Base-by-base conservation (phyloP, 2,329 filamentous ascomycete genomes). In the Aspergillus flavus region DNA sequence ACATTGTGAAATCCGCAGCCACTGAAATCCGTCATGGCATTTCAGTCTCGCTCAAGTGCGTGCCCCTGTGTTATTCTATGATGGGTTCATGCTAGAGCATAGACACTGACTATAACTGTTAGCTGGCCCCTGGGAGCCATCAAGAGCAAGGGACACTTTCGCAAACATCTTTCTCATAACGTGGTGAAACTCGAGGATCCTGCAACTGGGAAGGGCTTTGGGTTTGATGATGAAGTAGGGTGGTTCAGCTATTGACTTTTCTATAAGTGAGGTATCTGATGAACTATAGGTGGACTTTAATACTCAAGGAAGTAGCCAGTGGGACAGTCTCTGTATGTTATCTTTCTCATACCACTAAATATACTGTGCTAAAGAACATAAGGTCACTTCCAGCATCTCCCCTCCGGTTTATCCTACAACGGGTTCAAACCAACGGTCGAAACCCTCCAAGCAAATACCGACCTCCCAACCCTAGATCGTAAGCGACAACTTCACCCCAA, bases 221-320 rank as follows among this genome's bases (percentile, higher is more conserved):
- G 72, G 4, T 80, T 80, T 67, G 79, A 83, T 32, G 81, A 85
- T 53, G 75, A 85, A 58, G 69, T 71, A 57, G 12, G 45, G 9
- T 9, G 21, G 28, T 10, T 6, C n/a, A 19, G 45, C 6, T 16
- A 11, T 9, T 14, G 19, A 14, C 0, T 4, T 10, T 11, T 2
- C 3, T 23, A 10, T 14, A 5, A 39, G 12, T 9, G 11, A 50
- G 52, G 21, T n/a, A 41, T 2, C 36, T 6, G 19, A 7, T 45
- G 21, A 16, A 16, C 6, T 23, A 12, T 21, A 72, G 14, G 60
- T 81, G n/a, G 74, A 73, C 52, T 78, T 82, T 64, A 83, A 83
- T 65, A 83, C 82, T 3, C 82, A 84, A 66, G 75, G 73, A 56
- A 76, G 75, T 36, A 77, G 71, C 36, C 81, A 83, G 61, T 83